These are phyloP conservation scores for Blastocystis sp. DNA, from an alignment of 352 stramenopile genomes.

Conservation along the genomic window DNA sequence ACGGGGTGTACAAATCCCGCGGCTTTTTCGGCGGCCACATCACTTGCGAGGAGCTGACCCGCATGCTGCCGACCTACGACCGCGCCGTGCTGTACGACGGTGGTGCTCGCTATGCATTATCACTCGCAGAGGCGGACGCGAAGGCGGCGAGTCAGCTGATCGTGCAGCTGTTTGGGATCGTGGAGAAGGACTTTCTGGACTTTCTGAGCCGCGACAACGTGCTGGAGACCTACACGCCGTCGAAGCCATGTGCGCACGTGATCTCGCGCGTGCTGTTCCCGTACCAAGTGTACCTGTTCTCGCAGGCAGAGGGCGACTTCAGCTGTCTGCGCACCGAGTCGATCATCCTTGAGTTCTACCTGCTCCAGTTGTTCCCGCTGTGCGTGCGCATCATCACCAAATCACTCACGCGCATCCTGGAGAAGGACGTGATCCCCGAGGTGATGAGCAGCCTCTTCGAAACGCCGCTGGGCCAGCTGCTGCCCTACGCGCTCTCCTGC, in stretches of 20 bases:
- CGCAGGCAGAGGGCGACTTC: constrained; percentile 38
- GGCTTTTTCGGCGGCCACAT: not conserved
- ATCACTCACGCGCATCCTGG: too few relatives aligned
- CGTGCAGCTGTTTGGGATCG: not conserved
- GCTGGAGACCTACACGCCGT: not conserved
- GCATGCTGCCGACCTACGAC: constrained; percentile 40
- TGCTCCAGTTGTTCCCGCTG: constrained; percentile 8
- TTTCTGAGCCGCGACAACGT: not conserved
- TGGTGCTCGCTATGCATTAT: not conserved
- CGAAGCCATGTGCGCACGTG: not conserved
- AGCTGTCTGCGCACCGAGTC: constrained; percentile 47
- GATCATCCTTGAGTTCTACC: constrained; percentile 46
- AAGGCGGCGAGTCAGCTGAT: not conserved
- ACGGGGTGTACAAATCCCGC: not conserved
- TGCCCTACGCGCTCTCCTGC: constrained; percentile 11
- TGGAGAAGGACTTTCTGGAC: constrained; percentile 2
- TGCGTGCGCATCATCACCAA: not conserved
- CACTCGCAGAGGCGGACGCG: constrained; percentile 10
- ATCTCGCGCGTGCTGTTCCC: constrained; percentile 35
- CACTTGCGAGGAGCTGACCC: not conserved
- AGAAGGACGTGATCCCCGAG: not conserved
- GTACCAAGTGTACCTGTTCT: constrained; percentile 59
- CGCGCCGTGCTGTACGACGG: not conserved
- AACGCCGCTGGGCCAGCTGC: not conserved
- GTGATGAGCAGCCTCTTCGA: not conserved